Evolutionary conservation across 73 alveolate genomes (phyloP), one percentile per base, ranked within the genome.

Genomic region (Stentor roeselii): DNA sequence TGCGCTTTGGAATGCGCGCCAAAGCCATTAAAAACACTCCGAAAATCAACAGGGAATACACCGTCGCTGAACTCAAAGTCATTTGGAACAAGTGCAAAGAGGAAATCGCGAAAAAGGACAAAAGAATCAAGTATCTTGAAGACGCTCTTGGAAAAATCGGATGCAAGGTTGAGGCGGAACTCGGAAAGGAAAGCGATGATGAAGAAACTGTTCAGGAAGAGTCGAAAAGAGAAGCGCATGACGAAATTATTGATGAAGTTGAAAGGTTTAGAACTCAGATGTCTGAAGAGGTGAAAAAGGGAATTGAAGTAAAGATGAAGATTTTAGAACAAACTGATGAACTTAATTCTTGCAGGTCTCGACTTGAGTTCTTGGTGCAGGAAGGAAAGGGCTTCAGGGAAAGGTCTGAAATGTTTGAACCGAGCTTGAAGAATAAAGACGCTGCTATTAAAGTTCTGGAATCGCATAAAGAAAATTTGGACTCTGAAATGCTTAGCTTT

Each of bases 1-100:
- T 97, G 30, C 88, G 99, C 83, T 97, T 95, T 91, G 99, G 99
- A 0, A 94, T 94, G 39, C 88, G 99, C 78, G 99, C 99, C n/a
- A 97, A 97, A 87, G 90, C 93, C 60, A 97, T 97, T 60, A 92
- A 96, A 90, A 97, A 97, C 84, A 97, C 92, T 59, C 99, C 99
- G 30, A 93, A 86, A 76, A 95, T 96, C 60, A 97, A 97, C 86
- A 98, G 95, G 87, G 99, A 97, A 86, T 98, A 99, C 35, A 96
- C 97, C 87, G 99, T 95, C 89, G 99, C 99, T 89, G 67, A 86
- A n/a, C 37, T 39, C 1, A 76, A 67, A 2, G 42, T 67, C n/a
- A 93, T 97, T 92, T 91, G 95, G 40, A 88, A 93, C 74, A 94
- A 97, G 88, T 95, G 92, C 78, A 92, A 95, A 82, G 97, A 93